phyloP scores from a whole-genome alignment of 2,329 filamentous ascomycete genomes.

The Cladosporium sp. region DNA sequence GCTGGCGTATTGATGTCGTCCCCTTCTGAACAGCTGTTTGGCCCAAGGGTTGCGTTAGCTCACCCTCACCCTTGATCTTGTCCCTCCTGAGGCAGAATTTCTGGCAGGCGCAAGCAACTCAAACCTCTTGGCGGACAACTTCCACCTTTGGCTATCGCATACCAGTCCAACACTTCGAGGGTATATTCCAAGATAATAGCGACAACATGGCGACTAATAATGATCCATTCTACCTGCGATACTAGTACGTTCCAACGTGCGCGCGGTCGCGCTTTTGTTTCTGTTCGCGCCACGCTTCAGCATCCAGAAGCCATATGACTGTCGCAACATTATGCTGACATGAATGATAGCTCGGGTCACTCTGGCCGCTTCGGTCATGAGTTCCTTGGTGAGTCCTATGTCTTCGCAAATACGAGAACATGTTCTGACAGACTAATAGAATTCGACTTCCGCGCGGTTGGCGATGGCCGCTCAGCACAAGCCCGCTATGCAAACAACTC shows the following conservation, averaged over 20 bases:
- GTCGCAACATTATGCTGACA: not conserved
- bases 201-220: conserved; percentile 61
- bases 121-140: conserved; percentile 10
- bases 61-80: not conserved
- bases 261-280: not conserved
- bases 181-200: not conserved
- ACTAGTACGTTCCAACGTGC: conserved; percentile 72
- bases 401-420: not conserved
- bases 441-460: conserved; percentile 91
- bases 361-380: conserved; percentile 97
- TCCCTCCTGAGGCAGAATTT: conserved; percentile 2
- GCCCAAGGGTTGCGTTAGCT: not conserved
- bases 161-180: not conserved
- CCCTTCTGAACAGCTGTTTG: conserved; percentile 17
- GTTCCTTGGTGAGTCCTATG: conserved; percentile 71
- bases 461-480: conserved; percentile 88
- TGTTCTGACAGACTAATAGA: conserved; percentile 56
- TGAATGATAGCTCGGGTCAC: conserved; percentile 75
- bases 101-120: not conserved
- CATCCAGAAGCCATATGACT: not conserved
- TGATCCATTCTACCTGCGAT: conserved; percentile 92
- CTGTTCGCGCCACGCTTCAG: not conserved
- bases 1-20: conserved; percentile 14
- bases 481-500: conserved; percentile 99
- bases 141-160: conserved; percentile 3